Conservation (phyloP, 2,329 filamentous ascomycete genomes). For the Cercospora sesami region DNA sequence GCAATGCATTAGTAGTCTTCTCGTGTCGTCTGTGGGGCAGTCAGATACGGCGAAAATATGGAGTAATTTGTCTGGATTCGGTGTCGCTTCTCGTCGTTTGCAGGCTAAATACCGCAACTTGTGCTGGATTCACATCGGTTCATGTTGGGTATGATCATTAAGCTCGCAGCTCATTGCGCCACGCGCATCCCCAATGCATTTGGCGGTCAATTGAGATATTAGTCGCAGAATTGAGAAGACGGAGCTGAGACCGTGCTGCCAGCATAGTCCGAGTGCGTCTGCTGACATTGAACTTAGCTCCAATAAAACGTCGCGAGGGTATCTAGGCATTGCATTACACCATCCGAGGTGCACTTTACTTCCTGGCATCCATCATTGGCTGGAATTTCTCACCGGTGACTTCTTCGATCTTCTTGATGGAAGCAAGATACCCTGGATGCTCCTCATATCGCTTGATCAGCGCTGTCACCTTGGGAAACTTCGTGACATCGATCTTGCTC, state of each 20-base stretch:
- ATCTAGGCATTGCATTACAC: neutral
- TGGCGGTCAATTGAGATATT: neutral
- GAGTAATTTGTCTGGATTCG: conserved; percentile 6
- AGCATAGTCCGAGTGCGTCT: neutral
- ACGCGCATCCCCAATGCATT: neutral
- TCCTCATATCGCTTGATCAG: conserved; percentile 51
- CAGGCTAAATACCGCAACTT: neutral
- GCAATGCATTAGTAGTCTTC: neutral
- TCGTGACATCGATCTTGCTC: conserved; percentile 43
- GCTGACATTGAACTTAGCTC: neutral
- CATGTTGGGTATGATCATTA: neutral
- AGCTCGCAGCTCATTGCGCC: conserved; percentile 1
- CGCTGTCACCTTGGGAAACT: conserved; percentile 49
- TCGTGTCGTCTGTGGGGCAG: neutral
- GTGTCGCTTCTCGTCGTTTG: neutral
- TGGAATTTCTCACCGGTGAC: conserved; percentile 37
- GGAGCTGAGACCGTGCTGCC: neutral
- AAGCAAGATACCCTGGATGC: conserved; percentile 48
- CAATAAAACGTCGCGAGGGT: neutral
- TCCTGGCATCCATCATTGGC: conserved; percentile 14
- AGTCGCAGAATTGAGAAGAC: neutral
- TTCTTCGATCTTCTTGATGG: conserved; percentile 54
- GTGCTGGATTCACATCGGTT: neutral
- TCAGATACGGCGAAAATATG: neutral
- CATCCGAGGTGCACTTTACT: neutral